Percentiles rank a stretch among this genome's conserved stretches.
Evolutionary conservation across 2,329 filamentous ascomycete species (phyloP).

Genomic region (Diplodia intermedia): DNA sequence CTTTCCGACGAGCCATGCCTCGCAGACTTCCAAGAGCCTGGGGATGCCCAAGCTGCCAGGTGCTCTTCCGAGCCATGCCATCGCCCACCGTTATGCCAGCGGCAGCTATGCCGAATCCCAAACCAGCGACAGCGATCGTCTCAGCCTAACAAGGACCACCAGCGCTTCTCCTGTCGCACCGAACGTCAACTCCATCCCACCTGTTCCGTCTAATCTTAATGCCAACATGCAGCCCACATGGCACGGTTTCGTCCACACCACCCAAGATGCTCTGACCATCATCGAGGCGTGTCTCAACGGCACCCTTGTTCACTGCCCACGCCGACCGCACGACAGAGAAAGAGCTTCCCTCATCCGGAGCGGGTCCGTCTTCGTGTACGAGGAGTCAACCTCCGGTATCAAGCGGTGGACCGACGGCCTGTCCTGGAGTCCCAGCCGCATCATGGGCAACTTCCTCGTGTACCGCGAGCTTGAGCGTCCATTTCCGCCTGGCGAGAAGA

Average conservation of each 20-base stretch:
- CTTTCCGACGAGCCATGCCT: conserved; percentile 12
- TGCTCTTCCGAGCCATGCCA: conserved; percentile 16
- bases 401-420: conserved; percentile 94
- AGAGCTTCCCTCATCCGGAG: conserved; percentile 77
- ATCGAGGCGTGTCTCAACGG: conserved; percentile 81
- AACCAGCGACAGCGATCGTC: conserved; percentile 25
- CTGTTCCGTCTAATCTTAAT: conserved; percentile 34
- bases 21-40: conserved; percentile 20
- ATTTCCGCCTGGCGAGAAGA: conserved; percentile 84
- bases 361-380: conserved; percentile 85
- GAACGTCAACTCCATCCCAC: conserved; percentile 21
- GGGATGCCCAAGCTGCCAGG: conserved; percentile 7
- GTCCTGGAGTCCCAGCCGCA: conserved; percentile 87
- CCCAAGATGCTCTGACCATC: conserved; percentile 77
- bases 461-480: conserved; percentile 82
- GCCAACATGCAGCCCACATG: conserved; percentile 67
- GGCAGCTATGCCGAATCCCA: conserved; percentile 28
- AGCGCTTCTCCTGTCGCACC: conserved; percentile 22
- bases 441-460: conserved; percentile 82
- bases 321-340: conserved; percentile 86
- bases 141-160: conserved; percentile 15
- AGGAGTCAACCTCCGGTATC: conserved; percentile 88
- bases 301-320: conserved; percentile 74
- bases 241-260: conserved; percentile 70
- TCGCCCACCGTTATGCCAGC: conserved; percentile 18